These are phyloP conservation scores for Aeschynomene evenia DNA, from an alignment of 306 rosid species.

Conservation along the genomic window DNA sequence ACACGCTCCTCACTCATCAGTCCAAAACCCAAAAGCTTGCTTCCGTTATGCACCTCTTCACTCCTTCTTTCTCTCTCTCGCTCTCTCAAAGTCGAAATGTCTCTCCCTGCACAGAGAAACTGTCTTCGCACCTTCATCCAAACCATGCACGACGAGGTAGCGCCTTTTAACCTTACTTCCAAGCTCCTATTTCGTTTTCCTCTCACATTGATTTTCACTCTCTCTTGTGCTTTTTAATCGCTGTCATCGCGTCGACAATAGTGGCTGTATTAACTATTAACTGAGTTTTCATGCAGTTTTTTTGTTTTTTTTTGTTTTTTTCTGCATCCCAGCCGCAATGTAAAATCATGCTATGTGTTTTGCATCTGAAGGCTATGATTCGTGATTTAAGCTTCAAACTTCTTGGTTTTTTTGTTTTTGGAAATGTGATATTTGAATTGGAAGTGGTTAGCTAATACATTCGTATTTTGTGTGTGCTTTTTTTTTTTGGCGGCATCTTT, in stretches of 20 bases:
- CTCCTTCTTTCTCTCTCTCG: not conserved
- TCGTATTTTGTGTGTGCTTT: not conserved
- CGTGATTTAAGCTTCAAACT: not conserved
- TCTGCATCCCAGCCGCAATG: too few relatives aligned
- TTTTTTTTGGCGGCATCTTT: not conserved
- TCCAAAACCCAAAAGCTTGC: not conserved
- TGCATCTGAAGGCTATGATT: not conserved
- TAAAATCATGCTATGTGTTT: not conserved
- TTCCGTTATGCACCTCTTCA: not conserved
- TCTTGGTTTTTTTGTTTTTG: not conserved
- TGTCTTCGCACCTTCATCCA: conserved; percentile 19
- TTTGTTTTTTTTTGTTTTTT: too few relatives aligned
- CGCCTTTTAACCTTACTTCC: not conserved
- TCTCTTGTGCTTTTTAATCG: too few relatives aligned
- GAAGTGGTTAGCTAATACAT: not conserved
- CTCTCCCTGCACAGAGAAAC: not conserved
- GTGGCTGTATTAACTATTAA: too few relatives aligned
- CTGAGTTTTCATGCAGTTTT: too few relatives aligned
- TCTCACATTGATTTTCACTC: not conserved
- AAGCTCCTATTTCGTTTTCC: not conserved
- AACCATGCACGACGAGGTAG: conserved; percentile 24
- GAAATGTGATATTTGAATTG: not conserved
- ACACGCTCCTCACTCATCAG: too few relatives aligned
- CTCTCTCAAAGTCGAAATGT: not conserved
- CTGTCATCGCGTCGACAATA: too few relatives aligned